Conservation (phyloP, 2,329 filamentous ascomycete genomes). For the Fusarium robinianum region DNA sequence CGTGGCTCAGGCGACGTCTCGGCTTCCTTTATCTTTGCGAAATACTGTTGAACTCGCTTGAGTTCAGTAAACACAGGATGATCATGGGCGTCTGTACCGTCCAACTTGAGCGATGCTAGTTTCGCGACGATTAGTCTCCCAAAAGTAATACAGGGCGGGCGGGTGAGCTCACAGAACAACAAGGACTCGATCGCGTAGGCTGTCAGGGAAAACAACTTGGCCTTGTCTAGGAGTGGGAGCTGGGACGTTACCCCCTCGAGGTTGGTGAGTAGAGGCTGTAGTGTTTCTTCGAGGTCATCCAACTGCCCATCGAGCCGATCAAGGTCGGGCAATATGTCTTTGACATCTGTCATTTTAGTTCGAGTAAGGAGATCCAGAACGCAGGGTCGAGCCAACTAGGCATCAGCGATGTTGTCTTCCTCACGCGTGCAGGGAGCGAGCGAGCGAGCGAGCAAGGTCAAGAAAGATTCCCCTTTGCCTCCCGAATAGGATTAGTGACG, state of each 20-base stretch:
- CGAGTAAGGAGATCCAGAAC: slow-evolving; percentile 11
- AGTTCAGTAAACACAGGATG: slow-evolving; percentile 88
- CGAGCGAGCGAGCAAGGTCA: slow-evolving; percentile 22
- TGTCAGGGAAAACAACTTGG: slow-evolving; percentile 86
- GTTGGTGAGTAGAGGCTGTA: slow-evolving; percentile 73
- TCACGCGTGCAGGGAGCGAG: too few species aligned
- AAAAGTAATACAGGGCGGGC: neutral
- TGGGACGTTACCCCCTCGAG: slow-evolving; percentile 73
- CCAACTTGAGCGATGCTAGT: slow-evolving; percentile 75
- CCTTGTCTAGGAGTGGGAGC: slow-evolving; percentile 89
- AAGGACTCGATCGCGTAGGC: slow-evolving; percentile 91
- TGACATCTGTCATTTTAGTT: slow-evolving; percentile 47
- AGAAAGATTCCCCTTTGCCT: slow-evolving; percentile 24
- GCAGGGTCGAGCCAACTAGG: neutral
- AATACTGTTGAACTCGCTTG: slow-evolving; percentile 85
- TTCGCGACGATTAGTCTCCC: too few species aligned
- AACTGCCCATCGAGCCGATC: slow-evolving; percentile 78
- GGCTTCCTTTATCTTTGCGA: slow-evolving; percentile 82
- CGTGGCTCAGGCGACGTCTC: slow-evolving; percentile 65
- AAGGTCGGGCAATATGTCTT: slow-evolving; percentile 68
- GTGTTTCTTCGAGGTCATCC: slow-evolving; percentile 73
- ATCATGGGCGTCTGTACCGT: slow-evolving; percentile 78
- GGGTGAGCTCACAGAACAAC: slow-evolving; percentile 70
- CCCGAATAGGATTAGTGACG: slow-evolving; percentile 22
- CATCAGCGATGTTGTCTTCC: too few species aligned